Evolutionary conservation across 106 monocot species (phyloP).

Genomic region (Dioscorea zingiberensis): DNA sequence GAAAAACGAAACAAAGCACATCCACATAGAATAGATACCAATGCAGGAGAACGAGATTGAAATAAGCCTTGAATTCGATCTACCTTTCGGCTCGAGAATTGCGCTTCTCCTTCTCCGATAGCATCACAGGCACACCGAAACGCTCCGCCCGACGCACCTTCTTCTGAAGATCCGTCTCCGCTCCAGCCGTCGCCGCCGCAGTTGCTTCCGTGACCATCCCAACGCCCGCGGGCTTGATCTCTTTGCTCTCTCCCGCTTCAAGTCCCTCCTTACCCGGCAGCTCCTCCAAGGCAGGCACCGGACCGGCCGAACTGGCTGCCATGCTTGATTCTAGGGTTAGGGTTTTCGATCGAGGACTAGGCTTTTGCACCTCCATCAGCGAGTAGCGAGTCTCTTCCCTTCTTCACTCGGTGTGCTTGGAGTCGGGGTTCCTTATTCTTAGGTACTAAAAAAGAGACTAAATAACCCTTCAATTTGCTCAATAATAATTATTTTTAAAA

Average conservation of each 20-base stretch:
- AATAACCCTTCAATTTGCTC: no score
- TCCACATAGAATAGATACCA: background rate
- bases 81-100: slow-evolving; percentile 62
- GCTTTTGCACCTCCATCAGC: slow-evolving; percentile 18
- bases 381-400: no score
- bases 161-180: slow-evolving; percentile 47
- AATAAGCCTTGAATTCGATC: background rate
- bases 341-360: slow-evolving; percentile 13
- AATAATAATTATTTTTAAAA: no score
- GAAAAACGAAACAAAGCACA: background rate
- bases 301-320: background rate
- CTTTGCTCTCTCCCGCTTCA: slow-evolving; percentile 6
- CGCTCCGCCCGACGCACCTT: slow-evolving; percentile 63
- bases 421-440: no score
- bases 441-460: no score
- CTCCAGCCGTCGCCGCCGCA: slow-evolving; percentile 3
- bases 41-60: background rate
- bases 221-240: background rate
- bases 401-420: no score
- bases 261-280: slow-evolving; percentile 5
- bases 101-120: slow-evolving; percentile 79
- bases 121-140: slow-evolving; percentile 53
- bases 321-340: slow-evolving; percentile 1
- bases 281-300: background rate
- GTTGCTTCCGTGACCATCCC: no score